Evolutionary conservation across 352 stramenopile genomes (phyloP).

Genomic region (Pythium aristosporum): DNA sequence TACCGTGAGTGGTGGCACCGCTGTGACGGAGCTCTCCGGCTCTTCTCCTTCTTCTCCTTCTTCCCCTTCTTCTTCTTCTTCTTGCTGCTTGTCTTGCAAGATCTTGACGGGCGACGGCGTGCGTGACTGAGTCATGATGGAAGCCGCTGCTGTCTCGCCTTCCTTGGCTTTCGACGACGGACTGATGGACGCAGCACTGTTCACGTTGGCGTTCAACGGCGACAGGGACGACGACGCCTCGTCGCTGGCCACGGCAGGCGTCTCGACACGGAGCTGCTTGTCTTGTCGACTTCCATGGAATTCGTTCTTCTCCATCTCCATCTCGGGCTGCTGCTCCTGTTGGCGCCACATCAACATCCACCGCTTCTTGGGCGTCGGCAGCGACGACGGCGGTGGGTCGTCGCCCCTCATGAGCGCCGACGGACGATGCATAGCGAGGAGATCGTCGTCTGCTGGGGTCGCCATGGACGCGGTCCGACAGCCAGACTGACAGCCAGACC

Average conservation of each 20-base stretch:
- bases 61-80: neutral
- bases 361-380: conserved; percentile 70
- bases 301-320: neutral
- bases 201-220: neutral
- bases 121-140: neutral
- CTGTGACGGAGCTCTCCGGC: neutral
- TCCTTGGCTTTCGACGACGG: conserved; percentile 30
- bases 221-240: neutral
- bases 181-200: conserved; percentile 23
- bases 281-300: neutral
- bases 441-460: neutral
- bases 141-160: neutral
- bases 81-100: neutral
- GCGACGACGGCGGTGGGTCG: conserved; percentile 3
- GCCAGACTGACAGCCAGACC: neutral
- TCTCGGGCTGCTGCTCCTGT: conserved; percentile 1
- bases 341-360: conserved; percentile 75
- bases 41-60: neutral
- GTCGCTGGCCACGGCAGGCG: neutral
- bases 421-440: conserved; percentile 1
- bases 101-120: conserved; percentile 19
- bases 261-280: neutral
- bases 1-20: neutral
- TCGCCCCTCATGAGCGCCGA: neutral
- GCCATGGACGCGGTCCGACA: neutral